Evolutionary conservation across 306 rosid species (phyloP), one percentile per base, ranked within the genome.

Genomic region (Gastrolobium bilobum): DNA sequence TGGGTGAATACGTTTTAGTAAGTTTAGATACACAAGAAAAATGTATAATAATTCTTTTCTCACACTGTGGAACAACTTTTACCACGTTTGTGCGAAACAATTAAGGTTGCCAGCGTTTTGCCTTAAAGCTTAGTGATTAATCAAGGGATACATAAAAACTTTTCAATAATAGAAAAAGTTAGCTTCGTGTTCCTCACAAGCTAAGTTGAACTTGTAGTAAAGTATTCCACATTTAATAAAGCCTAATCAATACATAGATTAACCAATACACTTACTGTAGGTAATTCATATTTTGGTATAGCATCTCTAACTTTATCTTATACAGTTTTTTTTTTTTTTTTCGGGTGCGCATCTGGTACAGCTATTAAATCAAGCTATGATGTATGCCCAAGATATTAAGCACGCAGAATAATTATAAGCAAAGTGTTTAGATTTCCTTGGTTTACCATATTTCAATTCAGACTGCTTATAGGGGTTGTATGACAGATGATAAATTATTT

Each of bases 341-440:
- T 1, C 29, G 29, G 3, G 7, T 14, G 79, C 46, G 60, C 69
- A 74, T 74, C 79, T n/a, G 69, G 59, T 74, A 59, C 79, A 74
- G 35, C 58, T 40, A 44, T 74, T 61, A 64, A 51, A 76, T 76
- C 80, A 61, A 76, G 40, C 52, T 29, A 15, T 31, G 63, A 26
- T 38, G 26, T 76, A 51, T 5, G 7, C 43, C 72, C 31, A 37
- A 77, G 54, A 77, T 77, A 51, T 65, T 42, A 64, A n/a, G 56
- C 74, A 77, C 52, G 66, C 40, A 65, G 81, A 77, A 77, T 65
- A 77, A 77, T 42, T 65, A 13, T 40, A 39, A 11, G 34, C 47
- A 8, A 76, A 51, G 9, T 3, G 10, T 10, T 29, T n/a, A 51
- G 62, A 48, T 64, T 64, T 64, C 31, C 70, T 64, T 39, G 51